phyloP scores from a whole-genome alignment of 805 yeast species.

The Candida silvicultrix region DNA sequence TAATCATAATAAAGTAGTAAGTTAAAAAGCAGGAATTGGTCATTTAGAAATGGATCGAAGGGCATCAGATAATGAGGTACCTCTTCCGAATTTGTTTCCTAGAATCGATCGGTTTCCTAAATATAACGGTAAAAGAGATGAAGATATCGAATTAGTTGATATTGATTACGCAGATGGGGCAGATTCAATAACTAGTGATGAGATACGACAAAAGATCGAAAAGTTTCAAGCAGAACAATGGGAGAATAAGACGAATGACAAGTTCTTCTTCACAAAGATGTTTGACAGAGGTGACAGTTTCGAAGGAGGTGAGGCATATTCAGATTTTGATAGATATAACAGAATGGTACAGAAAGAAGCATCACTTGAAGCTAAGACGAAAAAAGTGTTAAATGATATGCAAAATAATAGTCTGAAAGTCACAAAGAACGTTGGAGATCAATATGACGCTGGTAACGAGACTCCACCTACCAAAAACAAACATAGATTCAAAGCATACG shows the following conservation, averaged over 20 bases:
- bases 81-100: constrained; percentile 4
- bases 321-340: constrained; percentile 30
- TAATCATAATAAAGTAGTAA: neutral
- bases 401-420: constrained; percentile 15
- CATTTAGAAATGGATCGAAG: neutral
- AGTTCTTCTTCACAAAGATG: constrained; percentile 23
- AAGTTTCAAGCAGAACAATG: constrained; percentile 12
- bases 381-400: constrained; percentile 10
- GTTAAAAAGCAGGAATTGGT: too few relatives aligned
- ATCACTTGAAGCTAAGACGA: constrained; percentile 22
- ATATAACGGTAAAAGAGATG: neutral
- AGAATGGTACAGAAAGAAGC: constrained; percentile 27
- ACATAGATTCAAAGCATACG: constrained; percentile 3
- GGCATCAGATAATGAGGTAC: neutral
- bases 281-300: constrained; percentile 4
- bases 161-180: constrained; percentile 4
- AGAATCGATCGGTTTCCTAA: constrained; percentile 6
- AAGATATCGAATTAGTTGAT: constrained; percentile 5
- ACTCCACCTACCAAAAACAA: constrained; percentile 1
- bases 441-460: constrained; percentile 21
- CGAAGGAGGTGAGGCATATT: constrained; percentile 7
- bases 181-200: constrained; percentile 9
- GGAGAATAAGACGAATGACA: constrained; percentile 19
- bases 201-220: constrained; percentile 10
- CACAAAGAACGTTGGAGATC: constrained; percentile 14